Evolutionary conservation across 164 flowering plant species (phyloP), one percentile per base, ranked within the genome.

Genomic region (Vitis rupestris): DNA sequence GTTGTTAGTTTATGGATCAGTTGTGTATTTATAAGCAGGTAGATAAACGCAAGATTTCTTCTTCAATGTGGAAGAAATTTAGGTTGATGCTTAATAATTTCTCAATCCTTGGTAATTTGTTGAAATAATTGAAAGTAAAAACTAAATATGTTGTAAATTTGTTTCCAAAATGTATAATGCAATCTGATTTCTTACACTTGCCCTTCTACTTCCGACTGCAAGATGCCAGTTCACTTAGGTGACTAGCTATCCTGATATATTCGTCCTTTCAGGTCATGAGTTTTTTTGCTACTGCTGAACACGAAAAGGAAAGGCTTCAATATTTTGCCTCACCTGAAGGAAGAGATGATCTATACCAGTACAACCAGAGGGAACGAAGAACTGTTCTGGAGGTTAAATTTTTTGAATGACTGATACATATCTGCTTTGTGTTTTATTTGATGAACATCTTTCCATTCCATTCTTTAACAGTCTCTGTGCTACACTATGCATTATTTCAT

Each of bases 261-360:
- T 30, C 49, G 27, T 61, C 47, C 66, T 54, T 75, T 31, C 83
- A 94, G 96, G 97, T 94, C 23, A 90, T 93, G 98, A 88, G 94
- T 76, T 81, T 71, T 65, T 95, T 82, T 77, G 99, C 98, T 23
- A 82, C 79, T 69, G 99, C 98, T 63, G 79, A 85, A 50, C 99
- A 91, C 80, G 99, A 95, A 72, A 91, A 86, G 84, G 99, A 93
- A 79, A 93, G 90, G 76, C 98, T 96, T 75, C 85, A 86, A 73
- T 93, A 90, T 81, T 96, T 96, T 85, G 86, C 91, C 48, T 91
- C 99, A 52, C 82, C 99, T 50, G 98, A 93, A 82, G 99, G 99
- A 72, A 84, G 98, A 76, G 97, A 96, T 76, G 99, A 93, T 78
- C 79, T 96, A 4, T 96, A 96, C 75, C 86, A 85, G 59, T 96